phyloP scores from a whole-genome alignment of 2,329 filamentous ascomycete genomes.

The Hortaea sp. region DNA sequence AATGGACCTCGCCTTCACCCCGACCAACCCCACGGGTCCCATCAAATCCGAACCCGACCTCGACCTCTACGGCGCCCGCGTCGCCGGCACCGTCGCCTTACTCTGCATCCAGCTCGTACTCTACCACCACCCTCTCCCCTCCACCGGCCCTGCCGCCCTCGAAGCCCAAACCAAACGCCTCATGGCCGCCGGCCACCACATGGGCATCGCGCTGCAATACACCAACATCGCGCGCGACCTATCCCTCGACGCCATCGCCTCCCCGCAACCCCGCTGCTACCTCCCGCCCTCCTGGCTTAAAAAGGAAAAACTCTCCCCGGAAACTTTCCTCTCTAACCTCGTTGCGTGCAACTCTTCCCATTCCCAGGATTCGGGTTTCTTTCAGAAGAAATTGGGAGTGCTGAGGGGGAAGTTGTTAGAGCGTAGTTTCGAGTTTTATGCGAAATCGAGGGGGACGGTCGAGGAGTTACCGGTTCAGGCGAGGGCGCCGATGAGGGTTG shows the following conservation, averaged over 20 bases:
- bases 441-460: conserved; percentile 46
- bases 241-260: conserved; percentile 48
- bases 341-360: no score
- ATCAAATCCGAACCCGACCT: conserved; percentile 52
- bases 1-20: conserved; percentile 52
- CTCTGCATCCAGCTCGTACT: conserved; percentile 59
- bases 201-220: conserved; percentile 68
- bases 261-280: conserved; percentile 55
- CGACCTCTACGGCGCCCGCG: conserved; percentile 53
- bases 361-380: conserved; percentile 16
- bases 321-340: conserved; percentile 37
- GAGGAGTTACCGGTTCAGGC: conserved; percentile 51
- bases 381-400: conserved; percentile 36
- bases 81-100: conserved; percentile 63
- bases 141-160: conserved; percentile 1
- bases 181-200: conserved; percentile 48
- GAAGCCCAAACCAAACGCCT: conserved; percentile 32
- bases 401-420: conserved; percentile 48
- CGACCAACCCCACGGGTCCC: conserved; percentile 27
- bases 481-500: conserved; percentile 55
- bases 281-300: conserved; percentile 55
- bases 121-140: conserved; percentile 37
- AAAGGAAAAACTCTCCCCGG: conserved; percentile 44
- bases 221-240: conserved; percentile 70
- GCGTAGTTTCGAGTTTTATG: conserved; percentile 52